These are phyloP conservation scores for Rhododendron mucronatum DNA, from an alignment of 148 eudicot species.

Conservation along the genomic window DNA sequence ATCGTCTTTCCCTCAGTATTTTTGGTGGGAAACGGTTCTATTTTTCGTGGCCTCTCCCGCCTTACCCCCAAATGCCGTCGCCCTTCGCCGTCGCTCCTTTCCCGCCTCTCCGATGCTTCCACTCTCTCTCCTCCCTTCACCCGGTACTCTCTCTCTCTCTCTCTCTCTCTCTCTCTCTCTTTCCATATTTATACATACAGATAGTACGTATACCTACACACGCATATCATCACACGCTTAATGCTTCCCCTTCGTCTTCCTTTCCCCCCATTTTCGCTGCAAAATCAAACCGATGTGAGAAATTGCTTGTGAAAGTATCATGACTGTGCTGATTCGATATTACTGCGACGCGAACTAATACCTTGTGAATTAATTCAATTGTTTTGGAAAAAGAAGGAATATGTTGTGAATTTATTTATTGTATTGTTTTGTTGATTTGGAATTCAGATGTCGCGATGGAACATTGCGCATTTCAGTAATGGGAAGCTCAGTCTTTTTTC, in stretches of 20 bases:
- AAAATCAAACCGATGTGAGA: not conserved
- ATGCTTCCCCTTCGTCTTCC: not conserved
- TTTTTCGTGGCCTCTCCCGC: slow-evolving; percentile 2
- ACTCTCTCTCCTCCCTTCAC: slow-evolving; percentile 4
- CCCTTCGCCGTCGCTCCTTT: slow-evolving; percentile 26
- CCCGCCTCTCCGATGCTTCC: slow-evolving; percentile 14
- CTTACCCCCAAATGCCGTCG: slow-evolving; percentile 24
- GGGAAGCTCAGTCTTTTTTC: slow-evolving; percentile 18
- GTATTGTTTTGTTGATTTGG: not conserved
- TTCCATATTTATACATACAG: not conserved
- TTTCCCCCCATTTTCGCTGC: not conserved
- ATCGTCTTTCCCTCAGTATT: not conserved
- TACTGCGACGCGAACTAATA: not conserved
- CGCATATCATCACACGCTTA: not conserved
- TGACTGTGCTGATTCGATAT: not conserved
- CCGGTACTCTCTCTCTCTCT: slow-evolving; percentile 15
- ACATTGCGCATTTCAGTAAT: not conserved
- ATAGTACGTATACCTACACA: not conserved
- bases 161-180: slow-evolving; percentile 11
- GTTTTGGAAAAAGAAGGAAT: not conserved
- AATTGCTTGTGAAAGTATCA: not conserved
- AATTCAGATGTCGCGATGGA: slow-evolving; percentile 23
- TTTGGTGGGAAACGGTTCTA: not conserved
- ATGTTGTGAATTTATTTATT: not conserved
- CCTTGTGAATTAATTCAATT: not conserved